These are phyloP conservation scores for Clavulina sp. DNA, from an alignment of 768 basidiomycete genomes.

Conservation along the genomic window DNA sequence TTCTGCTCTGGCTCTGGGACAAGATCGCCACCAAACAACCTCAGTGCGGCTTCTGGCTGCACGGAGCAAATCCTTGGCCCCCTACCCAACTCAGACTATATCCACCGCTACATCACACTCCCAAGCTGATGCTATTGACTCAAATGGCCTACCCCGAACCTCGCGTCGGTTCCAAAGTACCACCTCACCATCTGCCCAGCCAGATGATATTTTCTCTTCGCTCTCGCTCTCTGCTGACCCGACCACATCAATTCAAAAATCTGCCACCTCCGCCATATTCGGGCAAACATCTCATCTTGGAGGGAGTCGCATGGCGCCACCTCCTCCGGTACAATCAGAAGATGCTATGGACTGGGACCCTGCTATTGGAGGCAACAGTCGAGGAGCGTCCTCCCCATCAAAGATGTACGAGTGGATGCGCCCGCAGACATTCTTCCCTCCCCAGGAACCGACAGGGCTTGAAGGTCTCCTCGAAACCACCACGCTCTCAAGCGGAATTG, in stretches of 20 bases:
- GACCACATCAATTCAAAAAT: not conserved
- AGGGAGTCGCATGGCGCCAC: not conserved
- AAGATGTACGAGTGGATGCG: slow-evolving; percentile 1
- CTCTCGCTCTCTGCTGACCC: slow-evolving; percentile 5
- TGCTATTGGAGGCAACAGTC: not conserved
- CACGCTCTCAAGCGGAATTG: too few relatives aligned
- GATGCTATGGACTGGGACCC: slow-evolving; percentile 21
- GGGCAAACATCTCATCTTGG: slow-evolving; percentile 15
- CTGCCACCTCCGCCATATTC: slow-evolving; percentile 17
- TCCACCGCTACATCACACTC: not conserved
- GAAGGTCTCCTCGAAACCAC: slow-evolving; percentile 10
- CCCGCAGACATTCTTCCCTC: slow-evolving; percentile 7
- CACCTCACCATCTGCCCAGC: slow-evolving; percentile 1
- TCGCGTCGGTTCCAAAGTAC: not conserved
- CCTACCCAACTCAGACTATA: slow-evolving; percentile 6
- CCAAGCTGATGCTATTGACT: too few relatives aligned
- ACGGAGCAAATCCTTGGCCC: slow-evolving; percentile 9
- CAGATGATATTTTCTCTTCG: slow-evolving; percentile 4
- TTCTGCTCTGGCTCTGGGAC: not conserved
- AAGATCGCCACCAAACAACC: too few relatives aligned
- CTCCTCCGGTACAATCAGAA: slow-evolving; percentile 1
- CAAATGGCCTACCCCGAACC: not conserved
- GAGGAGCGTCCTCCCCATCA: not conserved
- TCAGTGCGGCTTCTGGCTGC: too few relatives aligned
- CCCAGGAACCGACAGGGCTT: slow-evolving; percentile 11